Evolutionary conservation across 176 grass and related monocot genomes (phyloP), one percentile per base, ranked within the genome.

Genomic region (Lolium multiflorum): DNA sequence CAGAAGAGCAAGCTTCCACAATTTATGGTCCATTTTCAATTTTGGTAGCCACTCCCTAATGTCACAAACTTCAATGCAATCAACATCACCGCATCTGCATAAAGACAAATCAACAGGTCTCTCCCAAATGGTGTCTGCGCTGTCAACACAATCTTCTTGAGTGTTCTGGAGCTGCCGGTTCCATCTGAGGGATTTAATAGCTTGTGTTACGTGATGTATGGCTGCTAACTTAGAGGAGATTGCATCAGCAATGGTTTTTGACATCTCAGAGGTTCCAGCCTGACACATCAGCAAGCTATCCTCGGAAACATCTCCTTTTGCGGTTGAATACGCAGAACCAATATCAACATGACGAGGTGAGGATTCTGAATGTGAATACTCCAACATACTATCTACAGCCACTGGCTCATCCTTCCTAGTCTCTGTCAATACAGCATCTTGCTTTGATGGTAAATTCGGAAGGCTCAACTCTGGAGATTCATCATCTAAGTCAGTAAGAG

Each of bases 1-100:
- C 88, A 99, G 91, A 72, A 99, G 92, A 92, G 88, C 94, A 87
- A 99, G 88, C 79, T 99, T 99, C 97, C 97, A 99, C 82, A 99
- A 89, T 88, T 94, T 99, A 79, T 87, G 78, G 71, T 99, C 97
- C 90, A 99, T 95, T 94, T 92, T 94, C 5, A 83, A 92, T 90
- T 94, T 99, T 83, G 97, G 94, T 82, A 99, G 82, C 97, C 94
- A 99, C 83, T 99, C 92, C 63, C 93, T 92, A 61, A 99, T 99
- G 31, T 99, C 90, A 28, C 97, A 99, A 77, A 94, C 81, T 89
- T 99, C 97, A 80, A 99, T 94, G 74, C 97, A 99, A 89, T 99
- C 97, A 86, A 90, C 66, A 88, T 99, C 92, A 77, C 97, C 94
- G 82, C 94, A 99, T 76, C 89, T 76, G 76, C 97, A 99, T 82